phyloP scores from a whole-genome alignment of 805 yeast species.

The Cyberlindnera bimundalis region DNA sequence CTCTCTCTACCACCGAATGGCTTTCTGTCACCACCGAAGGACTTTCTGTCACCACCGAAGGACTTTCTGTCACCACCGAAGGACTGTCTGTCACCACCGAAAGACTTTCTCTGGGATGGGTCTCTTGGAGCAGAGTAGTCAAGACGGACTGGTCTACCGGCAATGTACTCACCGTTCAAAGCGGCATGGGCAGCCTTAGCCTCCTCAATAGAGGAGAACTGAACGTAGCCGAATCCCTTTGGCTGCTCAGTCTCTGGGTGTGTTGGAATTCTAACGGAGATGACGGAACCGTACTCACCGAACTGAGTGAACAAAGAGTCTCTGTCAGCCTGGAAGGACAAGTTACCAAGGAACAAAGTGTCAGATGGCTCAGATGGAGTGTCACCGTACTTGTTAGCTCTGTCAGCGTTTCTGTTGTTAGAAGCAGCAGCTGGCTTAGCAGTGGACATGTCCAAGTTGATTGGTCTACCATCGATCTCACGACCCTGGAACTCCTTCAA shows the following conservation, averaged over 20 bases:
- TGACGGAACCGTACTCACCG: constrained; percentile 73
- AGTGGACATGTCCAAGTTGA: constrained; percentile 89
- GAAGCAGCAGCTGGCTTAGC: constrained; percentile 62
- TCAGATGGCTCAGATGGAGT: constrained; percentile 89
- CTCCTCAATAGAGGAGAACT: constrained; percentile 80
- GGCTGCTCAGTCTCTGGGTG: constrained; percentile 99
- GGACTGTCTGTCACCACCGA: constrained; percentile 31
- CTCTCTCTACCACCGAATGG: constrained; percentile 41
- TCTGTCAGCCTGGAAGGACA: constrained; percentile 85
- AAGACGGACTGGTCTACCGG: constrained; percentile 90
- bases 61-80: constrained; percentile 35
- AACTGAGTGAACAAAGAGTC: constrained; percentile 73
- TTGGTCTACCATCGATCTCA: constrained; percentile 96
- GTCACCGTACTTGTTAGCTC: constrained; percentile 91
- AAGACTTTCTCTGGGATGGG: constrained; percentile 31
- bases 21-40: constrained; percentile 33
- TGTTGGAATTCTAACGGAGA: constrained; percentile 93
- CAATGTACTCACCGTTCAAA: constrained; percentile 83
- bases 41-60: constrained; percentile 39
- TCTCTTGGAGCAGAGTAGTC: constrained; percentile 94
- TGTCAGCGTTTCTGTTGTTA: constrained; percentile 54
- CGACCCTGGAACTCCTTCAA: constrained; percentile 80
- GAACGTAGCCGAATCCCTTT: constrained; percentile 98
- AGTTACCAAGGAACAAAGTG: constrained; percentile 93
- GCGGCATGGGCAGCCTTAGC: constrained; percentile 87